Base-by-base conservation (phyloP, 257 asterid species). In the Coffea canephora region DNA sequence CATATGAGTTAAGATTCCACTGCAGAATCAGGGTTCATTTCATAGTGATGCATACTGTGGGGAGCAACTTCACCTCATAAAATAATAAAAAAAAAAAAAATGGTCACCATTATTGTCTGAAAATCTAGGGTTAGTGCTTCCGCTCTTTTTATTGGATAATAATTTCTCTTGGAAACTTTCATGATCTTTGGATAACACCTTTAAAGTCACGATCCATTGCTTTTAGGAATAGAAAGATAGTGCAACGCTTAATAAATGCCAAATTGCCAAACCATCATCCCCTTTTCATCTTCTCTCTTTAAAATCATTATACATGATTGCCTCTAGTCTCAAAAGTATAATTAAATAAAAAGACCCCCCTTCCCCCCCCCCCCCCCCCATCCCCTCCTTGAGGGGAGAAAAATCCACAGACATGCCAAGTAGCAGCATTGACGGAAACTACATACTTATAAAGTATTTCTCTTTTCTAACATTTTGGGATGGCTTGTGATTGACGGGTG, bases 121-220 rank as follows among this genome's bases (percentile, higher is more conserved):
- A 50, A 65, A 76, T n/a, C 75, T 73, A 55, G 54, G 52, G 82
- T 18, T 76, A 87, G 91, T 90, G 96, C 86, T 77, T 65, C 72
- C 87, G 64, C 73, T 84, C 86, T 89, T 86, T 84, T 85, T 79
- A 80, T 59, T 80, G 80, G 84, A 85, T 72, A 84, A 83, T 79
- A 83, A 83, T 69, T 66, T 45, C 68, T 57, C 23, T 78, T 78
- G 77, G 73, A 69, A 87, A 79, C 69, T 83, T 74, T 83, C 45
- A 79, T 79, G 65, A 81, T 84, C 57, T 73, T 81, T 76, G 83
- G 87, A 89, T 87, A 82, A 82, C 85, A 87, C 87, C 91, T 87
- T 88, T 85, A 84, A 79, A 84, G 94, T 91, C 97, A 91, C 96
- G 79, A 91, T 92, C 96, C 90, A 87, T 86, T 88, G 84, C 97